A percentile compares a stretch with the other conserved stretches of the same genome.
phyloP scores from a whole-genome alignment of 2,329 filamentous ascomycete genomes.

The Aspergillaceae sp. region DNA sequence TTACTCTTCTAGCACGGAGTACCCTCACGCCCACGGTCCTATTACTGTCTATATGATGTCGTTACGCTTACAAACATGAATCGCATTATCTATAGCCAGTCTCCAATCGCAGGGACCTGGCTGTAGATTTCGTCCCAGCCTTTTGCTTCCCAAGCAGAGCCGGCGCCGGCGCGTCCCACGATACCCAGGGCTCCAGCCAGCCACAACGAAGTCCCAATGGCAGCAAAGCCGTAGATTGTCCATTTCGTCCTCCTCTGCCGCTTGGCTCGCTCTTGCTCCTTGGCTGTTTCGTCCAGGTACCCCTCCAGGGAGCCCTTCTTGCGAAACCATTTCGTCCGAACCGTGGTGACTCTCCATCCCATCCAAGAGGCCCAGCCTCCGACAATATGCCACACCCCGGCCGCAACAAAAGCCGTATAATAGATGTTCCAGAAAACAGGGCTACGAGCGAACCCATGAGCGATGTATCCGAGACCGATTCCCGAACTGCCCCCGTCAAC shows the following conservation, averaged over 20 bases:
- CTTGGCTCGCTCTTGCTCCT: conserved; percentile 40
- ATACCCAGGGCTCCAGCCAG: conserved; percentile 71
- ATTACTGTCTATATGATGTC: too few species aligned
- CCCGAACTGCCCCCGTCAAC: conserved; percentile 81
- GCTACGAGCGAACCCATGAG: conserved; percentile 72
- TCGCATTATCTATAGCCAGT: conserved; percentile 34
- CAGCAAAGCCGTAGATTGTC: conserved; percentile 57
- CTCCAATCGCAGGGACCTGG: conserved; percentile 49
- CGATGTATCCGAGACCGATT: conserved; percentile 72
- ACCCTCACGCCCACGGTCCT: too few species aligned
- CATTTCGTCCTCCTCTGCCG: conserved; percentile 59
- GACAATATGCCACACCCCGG: conserved; percentile 67
- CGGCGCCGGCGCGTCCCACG: conserved; percentile 61
- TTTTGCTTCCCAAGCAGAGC: conserved; percentile 68
- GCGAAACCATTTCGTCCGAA: conserved; percentile 18
- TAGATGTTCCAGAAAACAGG: conserved; percentile 57
- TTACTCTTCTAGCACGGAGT: too few species aligned
- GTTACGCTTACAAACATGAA: too few species aligned
- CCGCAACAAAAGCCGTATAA: conserved; percentile 58
- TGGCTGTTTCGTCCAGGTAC: conserved; percentile 37
- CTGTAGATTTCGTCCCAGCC: conserved; percentile 69
- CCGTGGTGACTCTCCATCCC: conserved; percentile 41
- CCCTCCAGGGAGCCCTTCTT: conserved; percentile 24
- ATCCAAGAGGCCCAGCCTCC: conserved; percentile 84
- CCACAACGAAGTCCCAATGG: conserved; percentile 59